Evolutionary conservation across 2,329 filamentous ascomycete genomes (phyloP), one percentile per base, ranked within the genome.

Genomic region (Botrytis sinoallii): DNA sequence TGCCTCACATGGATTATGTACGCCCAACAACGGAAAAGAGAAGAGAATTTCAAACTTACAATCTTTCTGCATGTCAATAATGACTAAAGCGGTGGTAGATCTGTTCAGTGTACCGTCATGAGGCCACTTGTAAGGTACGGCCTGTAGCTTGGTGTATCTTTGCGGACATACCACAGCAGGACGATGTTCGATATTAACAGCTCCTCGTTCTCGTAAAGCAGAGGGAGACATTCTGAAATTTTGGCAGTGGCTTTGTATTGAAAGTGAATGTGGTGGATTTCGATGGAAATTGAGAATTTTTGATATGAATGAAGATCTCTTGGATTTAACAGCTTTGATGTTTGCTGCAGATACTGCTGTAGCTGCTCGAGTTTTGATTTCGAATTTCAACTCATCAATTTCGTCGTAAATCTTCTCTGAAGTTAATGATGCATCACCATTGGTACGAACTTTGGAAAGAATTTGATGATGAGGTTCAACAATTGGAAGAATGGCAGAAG

Each of bases 1-100:
- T 40, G 3, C 38, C 16, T 29, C 25, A 55, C 5, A 32, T 42
- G 38, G 16, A 14, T 40, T 4, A 14, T 29, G 16, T 10, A 55
- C 8, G 25, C 9, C 16, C 4, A 55, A 25, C 29, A 42, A 4
- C 40, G 12, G 4, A 16, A 52, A 44, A 59, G 22, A 60, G 35
- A 55, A 29, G 5, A 44, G 22, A 59, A 44, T 18, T 12, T 18
- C 16, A 57, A 18, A 77, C 76, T 82, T 78, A 81, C 84, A 88
- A 80, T 88, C 86, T 73, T 85, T 84, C 79, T 88, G 86, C 83
- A 88, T 86, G 80, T 89, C 87, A 77, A 88, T 85, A 73, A 89
- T 82, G 4, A 88, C 79, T 46, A 88, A 81, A 1, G 86, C 86
- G 6, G 86, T 88, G 38, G 82, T 85, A 9, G 72, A 66, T 2